Percentiles rank a stretch among this genome's conserved stretches.
These are phyloP conservation scores for Solanum arcanum DNA, from an alignment of 257 asterid genomes.

Conservation along the genomic window DNA sequence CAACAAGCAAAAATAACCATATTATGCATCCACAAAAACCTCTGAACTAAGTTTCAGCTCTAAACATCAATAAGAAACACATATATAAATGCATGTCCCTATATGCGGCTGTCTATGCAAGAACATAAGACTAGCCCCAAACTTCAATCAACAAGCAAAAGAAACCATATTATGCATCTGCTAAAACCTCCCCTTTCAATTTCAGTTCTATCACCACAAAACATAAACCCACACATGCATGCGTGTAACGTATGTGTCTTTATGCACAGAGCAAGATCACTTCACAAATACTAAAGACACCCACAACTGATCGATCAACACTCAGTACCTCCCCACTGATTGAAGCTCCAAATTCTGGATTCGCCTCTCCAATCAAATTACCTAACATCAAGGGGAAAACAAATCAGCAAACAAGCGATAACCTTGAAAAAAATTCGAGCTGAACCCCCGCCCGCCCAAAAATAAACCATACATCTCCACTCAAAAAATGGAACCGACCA, in stretches of 20 bases:
- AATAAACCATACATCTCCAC: not conserved
- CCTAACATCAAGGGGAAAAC: not conserved
- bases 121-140: not conserved
- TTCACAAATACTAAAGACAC: not conserved
- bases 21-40: not conserved
- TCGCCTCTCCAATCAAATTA: not conserved
- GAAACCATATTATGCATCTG: not conserved
- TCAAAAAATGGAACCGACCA: not conserved
- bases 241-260: not conserved
- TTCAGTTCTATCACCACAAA: not conserved
- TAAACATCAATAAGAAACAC: not conserved
- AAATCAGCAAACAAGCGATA: not conserved
- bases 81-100: not conserved
- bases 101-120: not conserved
- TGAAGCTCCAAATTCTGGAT: not conserved
- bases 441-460: not conserved
- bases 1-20: not conserved
- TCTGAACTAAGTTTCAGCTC: not conserved
- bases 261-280: not conserved
- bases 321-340: not conserved
- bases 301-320: not conserved
- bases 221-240: not conserved
- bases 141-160: not conserved
- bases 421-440: not conserved
- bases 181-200: not conserved